phyloP scores from a whole-genome alignment of 768 basidiomycete genomes.

The Filobasidium floriforme region DNA sequence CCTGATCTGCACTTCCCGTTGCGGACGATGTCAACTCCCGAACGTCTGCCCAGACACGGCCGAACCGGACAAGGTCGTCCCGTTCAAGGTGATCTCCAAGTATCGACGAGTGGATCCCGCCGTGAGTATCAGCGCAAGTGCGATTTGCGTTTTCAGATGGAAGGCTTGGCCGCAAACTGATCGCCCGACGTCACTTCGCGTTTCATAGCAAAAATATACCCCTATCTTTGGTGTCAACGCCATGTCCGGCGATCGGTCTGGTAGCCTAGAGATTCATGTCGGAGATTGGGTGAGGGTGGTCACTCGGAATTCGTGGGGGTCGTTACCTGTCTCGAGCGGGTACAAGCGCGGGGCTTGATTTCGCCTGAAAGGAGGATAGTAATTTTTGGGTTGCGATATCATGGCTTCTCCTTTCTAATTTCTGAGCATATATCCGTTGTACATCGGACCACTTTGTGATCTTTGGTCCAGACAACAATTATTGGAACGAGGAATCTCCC shows the following conservation, averaged over 20 bases:
- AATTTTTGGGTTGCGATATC: too few species aligned
- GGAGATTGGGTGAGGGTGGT: constrained; percentile 12
- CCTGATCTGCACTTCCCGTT: constrained; percentile 18
- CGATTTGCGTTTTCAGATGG: neutral
- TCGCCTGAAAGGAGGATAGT: too few species aligned
- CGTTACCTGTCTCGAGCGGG: neutral
- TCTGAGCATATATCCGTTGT: too few species aligned
- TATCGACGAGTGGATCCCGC: constrained; percentile 23
- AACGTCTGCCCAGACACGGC: constrained; percentile 22
- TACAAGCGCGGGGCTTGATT: too few species aligned
- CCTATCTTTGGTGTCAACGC: constrained; percentile 22
- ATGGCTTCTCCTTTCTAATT: too few species aligned
- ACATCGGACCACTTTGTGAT: too few species aligned
- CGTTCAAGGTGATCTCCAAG: constrained; percentile 21
- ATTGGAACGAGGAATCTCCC: too few species aligned
- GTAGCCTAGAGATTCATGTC: neutral
- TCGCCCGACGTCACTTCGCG: neutral
- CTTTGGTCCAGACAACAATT: too few species aligned
- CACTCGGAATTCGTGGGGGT: neutral
- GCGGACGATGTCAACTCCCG: constrained; percentile 22
- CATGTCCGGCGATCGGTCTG: neutral
- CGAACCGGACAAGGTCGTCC: constrained; percentile 18
- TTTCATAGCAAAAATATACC: constrained; percentile 17
- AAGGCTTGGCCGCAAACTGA: neutral
- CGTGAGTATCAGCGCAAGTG: constrained; percentile 2